These are phyloP conservation scores for Erysimum pusillum DNA, from an alignment of 441 rosid species.

Conservation along the genomic window DNA sequence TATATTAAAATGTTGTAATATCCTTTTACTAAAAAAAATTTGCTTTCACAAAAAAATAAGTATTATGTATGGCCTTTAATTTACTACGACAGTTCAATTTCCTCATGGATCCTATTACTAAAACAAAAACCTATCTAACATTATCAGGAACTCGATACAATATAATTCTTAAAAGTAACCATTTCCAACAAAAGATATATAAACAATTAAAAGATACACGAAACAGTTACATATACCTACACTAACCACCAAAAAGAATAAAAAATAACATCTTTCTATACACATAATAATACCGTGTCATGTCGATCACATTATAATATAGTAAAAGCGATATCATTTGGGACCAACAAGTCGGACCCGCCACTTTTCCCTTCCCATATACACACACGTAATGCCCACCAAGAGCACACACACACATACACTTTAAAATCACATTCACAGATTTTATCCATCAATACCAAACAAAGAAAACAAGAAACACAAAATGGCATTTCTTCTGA, in stretches of 20 bases:
- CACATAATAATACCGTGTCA: constrained; percentile 1
- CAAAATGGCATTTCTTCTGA: constrained; percentile 33
- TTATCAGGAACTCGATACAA: not conserved
- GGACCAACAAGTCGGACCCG: constrained; percentile 20
- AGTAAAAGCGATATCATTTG: constrained; percentile 11
- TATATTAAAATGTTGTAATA: not conserved
- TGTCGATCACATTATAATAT: not conserved
- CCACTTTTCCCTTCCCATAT: not conserved
- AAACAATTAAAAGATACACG: not conserved
- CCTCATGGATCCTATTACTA: not conserved
- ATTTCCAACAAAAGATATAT: not conserved
- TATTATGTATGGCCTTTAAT: too few species aligned
- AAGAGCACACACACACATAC: constrained; percentile 3
- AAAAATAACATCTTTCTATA: not conserved
- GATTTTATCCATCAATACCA: not conserved
- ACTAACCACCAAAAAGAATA: not conserved
- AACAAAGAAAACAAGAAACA: not conserved
- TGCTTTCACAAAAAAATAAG: too few species aligned
- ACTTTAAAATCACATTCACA: not conserved
- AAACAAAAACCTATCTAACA: not conserved
- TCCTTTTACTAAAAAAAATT: too few species aligned
- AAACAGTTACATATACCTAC: not conserved
- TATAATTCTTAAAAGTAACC: not conserved
- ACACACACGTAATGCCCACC: constrained; percentile 36
- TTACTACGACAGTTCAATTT: not conserved